Evolutionary conservation across 1,284 basidiomycete species (phyloP).

Genomic region (Cutaneotrichosporon daszewskae): DNA sequence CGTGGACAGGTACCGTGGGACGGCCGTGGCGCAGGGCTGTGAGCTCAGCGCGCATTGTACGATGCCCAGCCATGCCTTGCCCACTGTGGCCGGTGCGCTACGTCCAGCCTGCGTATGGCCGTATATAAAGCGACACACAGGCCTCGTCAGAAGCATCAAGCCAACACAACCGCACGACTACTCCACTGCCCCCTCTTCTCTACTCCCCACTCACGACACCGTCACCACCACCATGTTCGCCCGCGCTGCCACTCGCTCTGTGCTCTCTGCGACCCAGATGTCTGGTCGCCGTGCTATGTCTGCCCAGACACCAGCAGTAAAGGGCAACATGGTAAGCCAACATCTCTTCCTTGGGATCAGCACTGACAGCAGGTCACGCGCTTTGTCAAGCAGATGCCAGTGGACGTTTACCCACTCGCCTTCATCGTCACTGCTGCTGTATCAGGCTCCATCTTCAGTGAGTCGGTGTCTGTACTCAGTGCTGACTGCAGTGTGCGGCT

Average conservation of each 20-base stretch:
- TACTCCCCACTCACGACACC: neutral
- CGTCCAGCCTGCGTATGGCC: too few relatives aligned
- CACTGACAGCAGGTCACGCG: constrained; percentile 1
- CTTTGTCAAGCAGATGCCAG: constrained; percentile 2
- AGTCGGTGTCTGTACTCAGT: neutral
- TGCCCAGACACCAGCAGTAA: too few relatives aligned
- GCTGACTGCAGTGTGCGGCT: constrained; percentile 5
- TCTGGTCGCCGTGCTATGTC: too few relatives aligned
- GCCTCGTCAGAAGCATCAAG: too few relatives aligned
- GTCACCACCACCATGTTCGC: constrained; percentile 1
- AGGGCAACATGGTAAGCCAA: too few relatives aligned
- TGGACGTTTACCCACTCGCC: constrained; percentile 6
- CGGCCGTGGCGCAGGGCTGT: too few relatives aligned
- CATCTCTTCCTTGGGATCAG: neutral
- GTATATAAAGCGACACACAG: too few relatives aligned
- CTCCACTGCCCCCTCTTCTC: neutral
- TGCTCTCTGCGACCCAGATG: constrained; percentile 1
- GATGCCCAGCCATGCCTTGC: too few relatives aligned
- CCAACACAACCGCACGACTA: neutral
- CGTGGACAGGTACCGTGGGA: too few relatives aligned
- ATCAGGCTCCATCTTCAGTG: neutral
- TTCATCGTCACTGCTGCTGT: neutral
- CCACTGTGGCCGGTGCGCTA: too few relatives aligned
- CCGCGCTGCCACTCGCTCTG: constrained; percentile 2
- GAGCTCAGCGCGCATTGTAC: too few relatives aligned